These are phyloP conservation scores for Elongisporangium anandrum DNA, from an alignment of 352 stramenopile genomes.

Conservation along the genomic window DNA sequence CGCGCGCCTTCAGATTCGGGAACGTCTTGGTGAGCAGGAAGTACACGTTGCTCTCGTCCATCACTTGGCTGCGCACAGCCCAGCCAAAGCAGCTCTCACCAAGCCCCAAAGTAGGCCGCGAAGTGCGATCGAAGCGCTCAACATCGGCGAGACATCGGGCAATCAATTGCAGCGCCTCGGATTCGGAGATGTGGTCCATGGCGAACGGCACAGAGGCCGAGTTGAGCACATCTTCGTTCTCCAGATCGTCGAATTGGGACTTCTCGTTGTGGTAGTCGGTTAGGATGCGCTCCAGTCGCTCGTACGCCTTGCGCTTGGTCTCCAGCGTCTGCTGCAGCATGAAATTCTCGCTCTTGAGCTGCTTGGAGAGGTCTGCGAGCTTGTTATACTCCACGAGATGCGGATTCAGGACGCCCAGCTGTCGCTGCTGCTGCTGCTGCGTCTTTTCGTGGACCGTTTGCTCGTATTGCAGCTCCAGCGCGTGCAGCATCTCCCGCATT, in stretches of 20 bases:
- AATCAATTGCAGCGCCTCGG: constrained; percentile 24
- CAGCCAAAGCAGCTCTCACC: constrained; percentile 29
- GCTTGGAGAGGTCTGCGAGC: constrained; percentile 28
- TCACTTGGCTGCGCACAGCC: constrained; percentile 26
- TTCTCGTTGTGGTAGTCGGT: constrained; percentile 38
- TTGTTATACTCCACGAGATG: constrained; percentile 19
- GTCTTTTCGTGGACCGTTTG: constrained; percentile 14
- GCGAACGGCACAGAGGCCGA: background rate
- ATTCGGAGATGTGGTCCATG: constrained; percentile 20
- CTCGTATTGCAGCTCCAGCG: constrained; percentile 37
- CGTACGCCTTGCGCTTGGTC: constrained; percentile 24
- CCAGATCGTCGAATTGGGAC: constrained; percentile 5
- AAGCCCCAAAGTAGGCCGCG: constrained; percentile 5
- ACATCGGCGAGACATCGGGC: constrained; percentile 21
- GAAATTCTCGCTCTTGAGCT: constrained; percentile 34
- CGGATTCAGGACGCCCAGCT: background rate
- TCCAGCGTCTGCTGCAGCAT: constrained; percentile 30
- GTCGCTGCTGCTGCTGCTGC: background rate
- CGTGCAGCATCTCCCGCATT: constrained; percentile 25
- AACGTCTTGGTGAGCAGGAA: constrained; percentile 35
- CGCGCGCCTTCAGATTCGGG: constrained; percentile 17
- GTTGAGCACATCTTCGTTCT: constrained; percentile 1
- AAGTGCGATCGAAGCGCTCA: constrained; percentile 14
- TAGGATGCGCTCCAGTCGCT: constrained; percentile 38
- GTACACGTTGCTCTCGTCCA: constrained; percentile 19